These are phyloP conservation scores for Metschnikowia lunata DNA, from an alignment of 805 yeast genomes.

Conservation along the genomic window DNA sequence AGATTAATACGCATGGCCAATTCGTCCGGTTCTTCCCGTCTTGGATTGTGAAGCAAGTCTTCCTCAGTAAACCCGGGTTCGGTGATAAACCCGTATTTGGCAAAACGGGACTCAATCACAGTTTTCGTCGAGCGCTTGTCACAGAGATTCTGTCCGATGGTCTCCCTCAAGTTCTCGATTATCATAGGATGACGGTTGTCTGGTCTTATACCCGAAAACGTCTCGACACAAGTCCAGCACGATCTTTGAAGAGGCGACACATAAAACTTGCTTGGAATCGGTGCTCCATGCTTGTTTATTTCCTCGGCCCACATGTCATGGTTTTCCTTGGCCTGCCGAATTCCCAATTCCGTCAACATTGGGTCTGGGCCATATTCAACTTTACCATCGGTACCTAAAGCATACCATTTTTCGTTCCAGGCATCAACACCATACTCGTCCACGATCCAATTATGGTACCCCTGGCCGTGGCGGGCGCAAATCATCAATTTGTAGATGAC, in stretches of 20 bases:
- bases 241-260: slow-evolving; percentile 65
- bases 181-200: slow-evolving; percentile 18
- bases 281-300: slow-evolving; percentile 41
- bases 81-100: slow-evolving; percentile 30
- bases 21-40: slow-evolving; percentile 47
- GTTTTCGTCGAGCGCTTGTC: slow-evolving; percentile 48
- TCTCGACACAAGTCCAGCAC: slow-evolving; percentile 48
- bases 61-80: slow-evolving; percentile 46
- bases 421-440: slow-evolving; percentile 49
- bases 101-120: slow-evolving; percentile 36
- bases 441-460: slow-evolving; percentile 57
- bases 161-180: slow-evolving; percentile 54
- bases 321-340: slow-evolving; percentile 50
- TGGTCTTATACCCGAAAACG: slow-evolving; percentile 42
- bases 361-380: slow-evolving; percentile 60
- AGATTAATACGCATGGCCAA: slow-evolving; percentile 46
- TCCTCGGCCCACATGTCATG: slow-evolving; percentile 42
- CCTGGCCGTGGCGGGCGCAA: slow-evolving; percentile 68
- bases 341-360: slow-evolving; percentile 50
- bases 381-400: slow-evolving; percentile 50
- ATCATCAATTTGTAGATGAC: slow-evolving; percentile 47
- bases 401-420: slow-evolving; percentile 58
- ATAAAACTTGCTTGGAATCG: slow-evolving; percentile 53
- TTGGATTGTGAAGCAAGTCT: slow-evolving; percentile 43
- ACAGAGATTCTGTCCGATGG: slow-evolving; percentile 56